Evolutionary conservation across 116 monocot species (phyloP), one percentile per base, ranked within the genome.

Genomic region (Iris pallida): DNA sequence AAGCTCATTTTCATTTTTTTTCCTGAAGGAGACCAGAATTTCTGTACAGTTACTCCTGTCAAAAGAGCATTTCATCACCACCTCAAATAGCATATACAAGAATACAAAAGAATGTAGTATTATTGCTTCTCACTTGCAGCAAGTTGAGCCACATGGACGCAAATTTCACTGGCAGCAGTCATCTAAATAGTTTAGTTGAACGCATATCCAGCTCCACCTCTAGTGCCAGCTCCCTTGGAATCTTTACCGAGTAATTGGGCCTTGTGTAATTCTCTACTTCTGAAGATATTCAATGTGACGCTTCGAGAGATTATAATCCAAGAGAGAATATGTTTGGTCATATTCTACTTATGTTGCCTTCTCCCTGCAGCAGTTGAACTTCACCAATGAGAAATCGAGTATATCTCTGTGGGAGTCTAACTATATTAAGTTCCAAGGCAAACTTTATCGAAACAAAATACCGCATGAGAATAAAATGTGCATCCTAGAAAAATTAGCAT

Each of bases 311-410:
- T 63, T 63, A 12, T 12, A 16, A 46, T 63, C 63, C 8, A 18
- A 47, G 42, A 3, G 6, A 18, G 8, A 30, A 30, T 30, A 30
- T 43, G 15, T n/a, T 13, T 15, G 63, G 16, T 47, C 40, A 44
- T 16, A 63, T 59, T 20, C 61, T 75, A 75, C 53, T 61, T 68
- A 53, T 53, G 53, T 68, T 75, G 75, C 18, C 19, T 75, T 61
- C 68, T 75, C 42, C 68, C 75, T 75, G 75, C 75, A n/a, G 53
- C 68, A 68, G 75, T 63, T 10, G 44, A 43, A 75, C 19, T 54
- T 4, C 5, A 52, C 42, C 16, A 42, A 55, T 15, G 42, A 40
- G 13, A 59, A 41, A 30, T 10, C 3, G 11, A 57, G 41, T 48
- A 3, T 2, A 0, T 57, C 51, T 16, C 30, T 30, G 30, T 30